phyloP scores from a whole-genome alignment of 106 monocot species.

The Iris macrosiphon region DNA sequence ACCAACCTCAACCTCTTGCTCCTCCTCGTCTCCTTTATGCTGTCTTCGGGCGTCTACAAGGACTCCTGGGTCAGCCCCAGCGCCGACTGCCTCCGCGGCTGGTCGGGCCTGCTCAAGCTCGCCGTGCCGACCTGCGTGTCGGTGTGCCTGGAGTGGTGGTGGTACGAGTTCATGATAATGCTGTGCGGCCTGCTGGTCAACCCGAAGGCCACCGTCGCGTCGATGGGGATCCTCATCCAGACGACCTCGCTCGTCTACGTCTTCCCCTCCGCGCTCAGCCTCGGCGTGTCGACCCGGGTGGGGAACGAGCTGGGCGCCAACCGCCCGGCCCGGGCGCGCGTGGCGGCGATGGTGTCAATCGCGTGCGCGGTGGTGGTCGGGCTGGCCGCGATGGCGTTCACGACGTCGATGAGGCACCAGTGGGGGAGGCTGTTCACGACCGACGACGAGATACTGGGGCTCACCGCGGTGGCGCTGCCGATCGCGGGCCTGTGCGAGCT shows the following conservation, averaged over 20 bases:
- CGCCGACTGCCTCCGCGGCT: conserved; percentile 51
- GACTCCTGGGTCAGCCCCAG: conserved; percentile 60
- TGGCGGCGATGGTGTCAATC: conserved; percentile 34
- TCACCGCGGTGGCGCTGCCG: conserved; percentile 77
- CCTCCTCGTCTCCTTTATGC: conserved; percentile 31
- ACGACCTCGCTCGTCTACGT: conserved; percentile 80
- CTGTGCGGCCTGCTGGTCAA: conserved; percentile 67
- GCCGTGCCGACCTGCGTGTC: conserved; percentile 71
- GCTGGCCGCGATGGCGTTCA: conserved; percentile 49
- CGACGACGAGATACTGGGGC: conserved; percentile 54
- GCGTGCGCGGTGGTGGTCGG: conserved; percentile 32
- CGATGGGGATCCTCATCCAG: conserved; percentile 87
- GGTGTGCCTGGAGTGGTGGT: conserved; percentile 87
- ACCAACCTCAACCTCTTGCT: conserved; percentile 63
- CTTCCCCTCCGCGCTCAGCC: conserved; percentile 76
- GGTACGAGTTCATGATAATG: conserved; percentile 82
- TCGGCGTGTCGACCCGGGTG: conserved; percentile 69
- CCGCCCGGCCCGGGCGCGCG: conserved; percentile 45
- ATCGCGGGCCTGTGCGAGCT: conserved; percentile 95
- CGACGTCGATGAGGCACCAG: conserved; percentile 35
- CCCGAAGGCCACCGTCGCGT: conserved; percentile 64
- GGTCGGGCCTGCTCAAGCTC: conserved; percentile 57
- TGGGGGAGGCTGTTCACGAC: conserved; percentile 75
- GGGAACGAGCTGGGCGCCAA: conserved; percentile 75
- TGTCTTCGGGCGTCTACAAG: conserved; percentile 36